Conservation (phyloP, 2,329 filamentous ascomycete species). For the Davidsoniella virescens region DNA sequence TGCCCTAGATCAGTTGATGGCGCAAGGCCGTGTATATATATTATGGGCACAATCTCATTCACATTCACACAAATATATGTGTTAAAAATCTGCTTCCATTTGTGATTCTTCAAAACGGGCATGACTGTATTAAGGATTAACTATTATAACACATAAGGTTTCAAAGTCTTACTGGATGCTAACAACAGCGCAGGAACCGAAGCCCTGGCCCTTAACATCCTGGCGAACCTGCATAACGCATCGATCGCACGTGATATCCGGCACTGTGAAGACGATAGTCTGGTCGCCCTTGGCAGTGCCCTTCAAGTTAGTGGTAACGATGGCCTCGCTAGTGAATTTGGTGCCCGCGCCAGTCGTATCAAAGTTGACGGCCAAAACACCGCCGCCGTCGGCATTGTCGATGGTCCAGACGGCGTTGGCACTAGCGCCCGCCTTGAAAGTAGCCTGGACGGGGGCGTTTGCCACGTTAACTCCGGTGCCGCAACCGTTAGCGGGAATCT, state of each 20-base stretch:
- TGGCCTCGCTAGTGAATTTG: conserved; percentile 1
- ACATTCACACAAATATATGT: no score
- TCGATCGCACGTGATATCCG: neutral
- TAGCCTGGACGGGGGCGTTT: conserved; percentile 1
- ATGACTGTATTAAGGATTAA: no score
- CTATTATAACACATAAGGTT: no score
- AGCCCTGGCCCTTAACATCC: conserved; percentile 3
- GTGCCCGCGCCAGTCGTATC: conserved; percentile 1
- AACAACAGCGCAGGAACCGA: conserved; percentile 9
- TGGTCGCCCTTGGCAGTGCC: conserved; percentile 6
- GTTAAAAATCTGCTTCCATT: no score
- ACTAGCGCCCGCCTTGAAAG: conserved; percentile 2
- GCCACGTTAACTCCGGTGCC: neutral
- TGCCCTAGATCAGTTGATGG: no score
- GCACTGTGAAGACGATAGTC: conserved; percentile 3
- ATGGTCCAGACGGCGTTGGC: conserved; percentile 3
- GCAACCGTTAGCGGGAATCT: conserved; percentile 3
- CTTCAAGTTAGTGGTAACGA: neutral
- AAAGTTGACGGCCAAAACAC: conserved; percentile 4
- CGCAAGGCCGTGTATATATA: no score
- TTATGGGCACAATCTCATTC: no score
- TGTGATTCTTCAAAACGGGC: no score
- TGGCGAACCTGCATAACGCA: conserved; percentile 7
- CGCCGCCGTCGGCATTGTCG: conserved; percentile 1
- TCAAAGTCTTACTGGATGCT: conserved; percentile 2